Evolutionary conservation across 1,139 yeast genomes (phyloP).

Genomic region (Petasospora rhodanensis): DNA sequence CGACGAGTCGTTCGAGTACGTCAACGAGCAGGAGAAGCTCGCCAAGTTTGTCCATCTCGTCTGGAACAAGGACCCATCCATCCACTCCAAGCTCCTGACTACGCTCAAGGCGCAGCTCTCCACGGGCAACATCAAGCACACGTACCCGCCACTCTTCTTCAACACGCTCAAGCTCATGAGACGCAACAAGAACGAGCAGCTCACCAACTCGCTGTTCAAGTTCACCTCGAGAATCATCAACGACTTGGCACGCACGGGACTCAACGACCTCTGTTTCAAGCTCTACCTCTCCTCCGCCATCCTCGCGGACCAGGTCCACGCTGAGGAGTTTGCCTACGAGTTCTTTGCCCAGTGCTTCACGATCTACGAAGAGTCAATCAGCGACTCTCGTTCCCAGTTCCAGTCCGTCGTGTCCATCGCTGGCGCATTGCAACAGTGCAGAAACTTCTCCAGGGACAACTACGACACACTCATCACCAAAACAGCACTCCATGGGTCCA

Average conservation of each 20-base stretch:
- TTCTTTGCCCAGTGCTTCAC: conserved; percentile 85
- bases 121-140: conserved; percentile 54
- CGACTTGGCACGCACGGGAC: conserved; percentile 54
- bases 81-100: conserved; percentile 53
- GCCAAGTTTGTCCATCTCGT: conserved; percentile 68
- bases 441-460: conserved; percentile 45
- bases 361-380: conserved; percentile 75
- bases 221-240: conserved; percentile 67
- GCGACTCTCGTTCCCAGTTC: conserved; percentile 58
- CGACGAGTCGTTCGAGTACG: conserved; percentile 16
- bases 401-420: conserved; percentile 51
- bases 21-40: conserved; percentile 57
- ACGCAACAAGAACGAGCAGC: conserved; percentile 32
- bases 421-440: conserved; percentile 56
- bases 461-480: conserved; percentile 81
- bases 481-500: conserved; percentile 83
- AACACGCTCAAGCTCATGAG: conserved; percentile 58
- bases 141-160: conserved; percentile 72
- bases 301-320: conserved; percentile 69
- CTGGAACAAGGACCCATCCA: conserved; percentile 44
- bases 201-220: conserved; percentile 51
- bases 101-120: conserved; percentile 52
- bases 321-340: conserved; percentile 74
- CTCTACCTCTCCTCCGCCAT: conserved; percentile 52
- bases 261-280: conserved; percentile 44